Evolutionary conservation across 352 stramenopile species (phyloP), one percentile per base, ranked within the genome.

Genomic region (Globisporangium camurandrum): DNA sequence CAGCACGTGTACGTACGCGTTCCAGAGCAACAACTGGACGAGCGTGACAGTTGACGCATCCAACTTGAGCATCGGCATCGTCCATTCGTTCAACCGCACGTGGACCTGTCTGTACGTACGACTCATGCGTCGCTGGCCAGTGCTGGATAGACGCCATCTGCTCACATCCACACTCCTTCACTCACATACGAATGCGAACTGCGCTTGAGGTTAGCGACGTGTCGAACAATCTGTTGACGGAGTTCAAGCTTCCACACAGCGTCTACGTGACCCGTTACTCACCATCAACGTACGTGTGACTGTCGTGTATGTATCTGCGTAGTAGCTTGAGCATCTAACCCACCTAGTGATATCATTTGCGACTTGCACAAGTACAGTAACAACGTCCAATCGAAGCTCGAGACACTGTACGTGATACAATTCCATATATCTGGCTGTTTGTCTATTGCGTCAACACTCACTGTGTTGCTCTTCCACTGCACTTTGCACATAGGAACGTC

Each of bases 1-100:
- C n/a, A n/a, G n/a, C n/a, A n/a, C 30, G 38, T 59, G 53, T 46
- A 45, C 53, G 23, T 46, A 44, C 31, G 46, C 53, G 46, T 54
- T 59, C 24, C 37, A 5, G 7, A 20, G 14, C 31, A 36, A 10
- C 22, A 19, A 23, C 28, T 44, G 39, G 39, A 14, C 28, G 24
- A 22, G 22, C 11, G 34, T 9, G 4, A 6, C 10, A 4, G 44
- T 12, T 8, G 38, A 59, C 11, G 39, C 39, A 17, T 54, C 39
- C 8, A 27, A 34, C 2, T 8, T 59, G 46, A 45, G 39, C 24
- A 38, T 59, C 24, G 39, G 31, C 24, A 19, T 14, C 11, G 53
- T 59, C 3, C 22, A 46, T 10, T 20, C 39, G n/a, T 42, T 54
- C 30, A 19, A 49, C 23, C 19, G 6, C 46, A 14, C 17, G n/a